A percentile compares a stretch with the other conserved stretches of the same genome.
Evolutionary conservation across 108 stramenopile genomes (phyloP).

Genomic region (Nitzschia palea): DNA sequence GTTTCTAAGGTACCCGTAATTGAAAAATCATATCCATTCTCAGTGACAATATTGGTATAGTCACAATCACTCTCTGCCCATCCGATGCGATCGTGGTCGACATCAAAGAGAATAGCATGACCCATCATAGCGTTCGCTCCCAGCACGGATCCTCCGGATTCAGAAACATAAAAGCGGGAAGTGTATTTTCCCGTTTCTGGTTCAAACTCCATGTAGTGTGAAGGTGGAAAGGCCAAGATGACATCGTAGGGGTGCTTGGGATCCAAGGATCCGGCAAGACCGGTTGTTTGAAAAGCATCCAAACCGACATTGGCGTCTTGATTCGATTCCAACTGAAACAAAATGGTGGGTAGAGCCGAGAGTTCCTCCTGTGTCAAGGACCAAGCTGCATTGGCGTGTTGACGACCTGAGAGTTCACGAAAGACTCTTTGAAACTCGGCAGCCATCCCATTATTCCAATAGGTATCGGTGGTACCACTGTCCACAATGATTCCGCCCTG

Average conservation of each 20-base stretch:
- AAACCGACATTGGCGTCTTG: constrained; percentile 29
- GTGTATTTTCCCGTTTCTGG: constrained; percentile 54
- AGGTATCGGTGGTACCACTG: constrained; percentile 87
- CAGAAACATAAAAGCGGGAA: constrained; percentile 60
- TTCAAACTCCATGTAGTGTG: constrained; percentile 79
- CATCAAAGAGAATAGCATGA: constrained; percentile 89
- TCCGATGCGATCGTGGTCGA: constrained; percentile 73
- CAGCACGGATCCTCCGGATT: constrained; percentile 34
- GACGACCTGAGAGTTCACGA: constrained; percentile 21
- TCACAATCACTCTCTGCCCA: constrained; percentile 90
- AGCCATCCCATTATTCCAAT: constrained; percentile 41
- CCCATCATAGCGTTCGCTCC: constrained; percentile 94
- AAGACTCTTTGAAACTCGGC: constrained; percentile 23
- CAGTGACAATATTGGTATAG: constrained; percentile 38
- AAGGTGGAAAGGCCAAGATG: constrained; percentile 73
- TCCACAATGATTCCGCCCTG: constrained; percentile 75
- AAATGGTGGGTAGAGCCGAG: constrained; percentile 69
- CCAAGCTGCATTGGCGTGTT: constrained; percentile 20
- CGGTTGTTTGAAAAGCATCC: constrained; percentile 43
- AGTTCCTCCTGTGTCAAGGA: constrained; percentile 50
- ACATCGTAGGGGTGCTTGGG: constrained; percentile 62
- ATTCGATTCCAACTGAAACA: constrained; percentile 63
- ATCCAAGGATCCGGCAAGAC: constrained; percentile 68
- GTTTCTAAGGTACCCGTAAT: constrained; percentile 23
- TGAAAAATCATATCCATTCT: constrained; percentile 21